Percentiles rank a stretch among this genome's conserved stretches.
These are phyloP conservation scores for Amphichorda felina DNA, from an alignment of 2,329 filamentous ascomycete species.

Conservation along the genomic window DNA sequence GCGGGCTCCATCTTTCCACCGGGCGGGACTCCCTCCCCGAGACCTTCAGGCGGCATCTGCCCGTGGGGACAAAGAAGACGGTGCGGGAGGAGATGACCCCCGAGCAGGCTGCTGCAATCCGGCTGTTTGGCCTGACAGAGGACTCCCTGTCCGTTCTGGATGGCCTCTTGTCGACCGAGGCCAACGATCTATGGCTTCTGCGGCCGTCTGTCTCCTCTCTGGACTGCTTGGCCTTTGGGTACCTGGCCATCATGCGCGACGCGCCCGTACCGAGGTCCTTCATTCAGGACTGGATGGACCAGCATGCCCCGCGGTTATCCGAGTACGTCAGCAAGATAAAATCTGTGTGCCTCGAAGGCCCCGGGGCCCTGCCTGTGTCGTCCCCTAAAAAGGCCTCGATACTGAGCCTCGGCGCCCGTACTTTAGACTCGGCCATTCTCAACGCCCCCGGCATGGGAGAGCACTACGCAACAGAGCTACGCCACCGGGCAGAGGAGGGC, in stretches of 20 bases:
- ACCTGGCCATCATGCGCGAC: constrained; percentile 60
- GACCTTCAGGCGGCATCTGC: constrained; percentile 24
- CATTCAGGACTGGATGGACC: constrained; percentile 26
- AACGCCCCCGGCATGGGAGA: constrained; percentile 22
- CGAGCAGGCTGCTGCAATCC: constrained; percentile 62
- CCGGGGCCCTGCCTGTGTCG: constrained; percentile 14
- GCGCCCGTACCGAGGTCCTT: constrained; percentile 29
- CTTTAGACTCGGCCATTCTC: constrained; percentile 21
- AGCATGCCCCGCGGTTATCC: constrained; percentile 16
- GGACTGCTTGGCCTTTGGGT: constrained; percentile 73
- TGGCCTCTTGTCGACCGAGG: constrained; percentile 27
- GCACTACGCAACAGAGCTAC: constrained; percentile 22
- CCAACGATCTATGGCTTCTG: not conserved
- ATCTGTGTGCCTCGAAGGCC: constrained; percentile 7
- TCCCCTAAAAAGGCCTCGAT: constrained; percentile 9
- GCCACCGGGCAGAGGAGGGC: constrained; percentile 20
- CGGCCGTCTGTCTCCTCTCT: constrained; percentile 23
- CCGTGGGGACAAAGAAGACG: constrained; percentile 36
- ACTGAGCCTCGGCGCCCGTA: constrained; percentile 14
- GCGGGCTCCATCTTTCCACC: constrained; percentile 20
- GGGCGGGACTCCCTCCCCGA: constrained; percentile 25
- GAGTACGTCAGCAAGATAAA: constrained; percentile 19
- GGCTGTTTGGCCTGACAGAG: constrained; percentile 59
- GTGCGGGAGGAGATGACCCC: constrained; percentile 53
- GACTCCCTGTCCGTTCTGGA: constrained; percentile 63